Base-by-base conservation (phyloP, 2,329 filamentous ascomycete species). In the Periconia sp. region DNA sequence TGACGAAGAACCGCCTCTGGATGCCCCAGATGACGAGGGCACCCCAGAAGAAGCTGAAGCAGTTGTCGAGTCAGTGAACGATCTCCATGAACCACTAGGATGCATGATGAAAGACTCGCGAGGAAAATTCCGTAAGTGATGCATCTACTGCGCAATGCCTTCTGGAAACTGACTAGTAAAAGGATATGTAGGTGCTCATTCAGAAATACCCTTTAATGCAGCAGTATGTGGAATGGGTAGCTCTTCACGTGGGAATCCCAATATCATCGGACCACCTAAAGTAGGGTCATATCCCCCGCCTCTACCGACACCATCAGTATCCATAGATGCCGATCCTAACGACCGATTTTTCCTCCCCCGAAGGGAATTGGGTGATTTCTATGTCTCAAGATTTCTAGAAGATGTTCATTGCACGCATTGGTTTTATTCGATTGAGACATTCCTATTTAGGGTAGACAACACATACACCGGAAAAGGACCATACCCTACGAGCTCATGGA, bases 41-140 rank as follows among this genome's bases (percentile, higher is more conserved):
- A 50, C 43, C 13, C 35, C 50, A 7, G 52, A 57, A 22, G 61
- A 68, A 29, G 52, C 50, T n/a, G 52, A 57, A 13, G 43, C 49
- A 8, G 48, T 48, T 7, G 46, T 56, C 7, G 65, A 63, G 25
- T 60, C 63, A 29, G 61, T 68, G 5, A 60, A 59, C 15, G 63
- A 67, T 32, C 50, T 70, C n/a, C 67, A 70, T 39, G 66, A 66
- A 30, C 59, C 65, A 1, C 40, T 70, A 16, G 67, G 67, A 15
- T 68, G 63, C 25, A 63, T 70, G 65, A 66, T 70, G 65, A 63
- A 59, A 40, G 67, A 70, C 36, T 70, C 67, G 3, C 47, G 52
- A 5, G 63, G 65, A 15, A 59, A 57, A 36, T 68, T 58, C 28
- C 59, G 67, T 58, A 43, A 30, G 58, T 50, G 25, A 16, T 13